phyloP scores from a whole-genome alignment of 805 yeast genomes.

The Saccharomycopsis sp. region DNA sequence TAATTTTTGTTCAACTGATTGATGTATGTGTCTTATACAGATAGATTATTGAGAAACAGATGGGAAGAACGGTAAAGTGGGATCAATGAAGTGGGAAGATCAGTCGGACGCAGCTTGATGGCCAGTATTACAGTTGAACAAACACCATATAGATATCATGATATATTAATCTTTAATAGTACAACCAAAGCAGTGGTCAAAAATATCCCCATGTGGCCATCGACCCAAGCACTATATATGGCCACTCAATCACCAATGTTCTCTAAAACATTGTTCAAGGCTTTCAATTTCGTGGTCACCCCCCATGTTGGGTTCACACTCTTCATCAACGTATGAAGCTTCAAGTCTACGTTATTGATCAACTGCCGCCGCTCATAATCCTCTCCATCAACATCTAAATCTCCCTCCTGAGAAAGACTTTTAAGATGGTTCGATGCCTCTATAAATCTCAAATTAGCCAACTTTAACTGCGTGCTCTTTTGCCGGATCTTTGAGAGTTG shows the following conservation, averaged over 20 bases:
- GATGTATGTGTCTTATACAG: too few species aligned
- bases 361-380: not conserved
- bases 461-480: constrained; percentile 5
- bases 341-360: not conserved
- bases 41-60: too few species aligned
- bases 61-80: too few species aligned
- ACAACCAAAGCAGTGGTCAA: too few species aligned
- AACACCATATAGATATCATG: not conserved
- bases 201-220: too few species aligned
- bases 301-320: constrained; percentile 12
- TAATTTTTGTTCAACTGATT: too few species aligned
- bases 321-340: not conserved
- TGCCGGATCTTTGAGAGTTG: constrained; percentile 6
- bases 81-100: too few species aligned
- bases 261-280: constrained; percentile 5
- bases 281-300: constrained; percentile 7
- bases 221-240: too few species aligned
- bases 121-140: too few species aligned
- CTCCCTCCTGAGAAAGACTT: not conserved
- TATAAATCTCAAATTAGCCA: not conserved
- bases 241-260: too few species aligned
- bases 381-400: not conserved
- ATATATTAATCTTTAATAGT: too few species aligned
- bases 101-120: too few species aligned
- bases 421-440: not conserved